A percentile compares a stretch with the other conserved stretches of the same genome.
Conservation (phyloP, 345 rosid species). For the Microcos paniculata region DNA sequence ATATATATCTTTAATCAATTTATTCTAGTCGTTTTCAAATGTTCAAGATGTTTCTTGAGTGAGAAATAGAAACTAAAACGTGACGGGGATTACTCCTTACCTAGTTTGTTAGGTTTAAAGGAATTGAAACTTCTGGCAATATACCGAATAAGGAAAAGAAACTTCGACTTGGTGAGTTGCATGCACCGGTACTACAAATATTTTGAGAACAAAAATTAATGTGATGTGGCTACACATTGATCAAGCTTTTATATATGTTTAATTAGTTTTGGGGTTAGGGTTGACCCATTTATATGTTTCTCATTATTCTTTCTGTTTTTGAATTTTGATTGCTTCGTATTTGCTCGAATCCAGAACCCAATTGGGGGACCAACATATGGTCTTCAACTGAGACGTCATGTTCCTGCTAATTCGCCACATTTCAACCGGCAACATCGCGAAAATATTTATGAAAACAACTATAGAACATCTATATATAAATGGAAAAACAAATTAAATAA, state of each 20-base stretch:
- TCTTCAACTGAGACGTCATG: not conserved
- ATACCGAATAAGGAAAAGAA: not conserved
- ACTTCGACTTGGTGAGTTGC: not conserved
- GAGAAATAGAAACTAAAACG: not conserved
- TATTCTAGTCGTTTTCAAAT: not conserved
- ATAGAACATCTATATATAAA: too few species aligned
- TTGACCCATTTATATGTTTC: not conserved
- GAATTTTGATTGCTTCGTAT: not conserved
- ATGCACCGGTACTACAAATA: not conserved
- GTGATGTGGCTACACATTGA: too few species aligned
- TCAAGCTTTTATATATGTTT: too few species aligned
- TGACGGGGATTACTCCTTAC: not conserved
- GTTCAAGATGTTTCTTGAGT: not conserved
- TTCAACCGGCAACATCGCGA: not conserved
- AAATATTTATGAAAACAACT: not conserved
- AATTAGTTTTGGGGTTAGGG: too few species aligned
- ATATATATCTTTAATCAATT: too few species aligned
- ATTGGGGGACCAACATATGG: not conserved
- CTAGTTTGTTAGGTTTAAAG: not conserved
- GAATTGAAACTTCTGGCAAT: constrained; percentile 1
- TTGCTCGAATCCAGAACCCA: not conserved
- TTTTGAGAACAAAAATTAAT: too few species aligned
- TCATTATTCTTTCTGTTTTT: not conserved
- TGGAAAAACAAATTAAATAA: too few species aligned
- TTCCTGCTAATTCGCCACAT: not conserved